Evolutionary conservation across 2,329 filamentous ascomycete species (phyloP).

Genomic region (Mariannaea sp.): DNA sequence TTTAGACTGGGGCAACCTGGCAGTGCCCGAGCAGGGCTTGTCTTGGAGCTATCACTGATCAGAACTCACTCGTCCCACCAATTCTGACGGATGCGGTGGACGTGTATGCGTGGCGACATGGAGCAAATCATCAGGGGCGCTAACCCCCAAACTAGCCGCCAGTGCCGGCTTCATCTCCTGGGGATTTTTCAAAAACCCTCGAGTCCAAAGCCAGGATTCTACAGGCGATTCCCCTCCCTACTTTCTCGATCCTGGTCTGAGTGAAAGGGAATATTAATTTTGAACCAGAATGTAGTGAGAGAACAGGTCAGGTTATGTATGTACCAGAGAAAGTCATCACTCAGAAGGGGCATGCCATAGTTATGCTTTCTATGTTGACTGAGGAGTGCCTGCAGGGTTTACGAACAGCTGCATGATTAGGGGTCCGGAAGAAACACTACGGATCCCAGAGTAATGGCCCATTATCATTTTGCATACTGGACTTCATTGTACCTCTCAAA

Average conservation of each 20-base stretch:
- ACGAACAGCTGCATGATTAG: too few species aligned
- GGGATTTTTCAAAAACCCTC: neutral
- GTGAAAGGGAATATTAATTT: too few species aligned
- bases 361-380: too few species aligned
- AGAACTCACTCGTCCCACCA: conserved; percentile 25
- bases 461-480: conserved; percentile 27
- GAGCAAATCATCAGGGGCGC: conserved; percentile 21
- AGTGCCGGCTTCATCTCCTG: conserved; percentile 15
- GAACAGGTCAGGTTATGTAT: too few species aligned
- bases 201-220: neutral
- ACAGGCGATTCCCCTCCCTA: too few species aligned
- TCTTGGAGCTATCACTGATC: conserved; percentile 22
- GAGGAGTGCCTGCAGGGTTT: too few species aligned
- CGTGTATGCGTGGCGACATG: conserved; percentile 30
- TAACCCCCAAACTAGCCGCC: conserved; percentile 23
- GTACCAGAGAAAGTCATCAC: too few species aligned
- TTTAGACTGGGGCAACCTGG: conserved; percentile 31
- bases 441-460: conserved; percentile 10
- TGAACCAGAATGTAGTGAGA: neutral
- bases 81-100: conserved; percentile 14
- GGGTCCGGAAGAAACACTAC: too few species aligned
- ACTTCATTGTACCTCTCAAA: conserved; percentile 4
- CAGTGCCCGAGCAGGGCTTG: conserved; percentile 22
- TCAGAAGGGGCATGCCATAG: too few species aligned
- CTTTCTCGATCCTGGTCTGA: too few species aligned